phyloP scores from a whole-genome alignment of 164 flowering plant genomes.

The Vitis riparia region DNA sequence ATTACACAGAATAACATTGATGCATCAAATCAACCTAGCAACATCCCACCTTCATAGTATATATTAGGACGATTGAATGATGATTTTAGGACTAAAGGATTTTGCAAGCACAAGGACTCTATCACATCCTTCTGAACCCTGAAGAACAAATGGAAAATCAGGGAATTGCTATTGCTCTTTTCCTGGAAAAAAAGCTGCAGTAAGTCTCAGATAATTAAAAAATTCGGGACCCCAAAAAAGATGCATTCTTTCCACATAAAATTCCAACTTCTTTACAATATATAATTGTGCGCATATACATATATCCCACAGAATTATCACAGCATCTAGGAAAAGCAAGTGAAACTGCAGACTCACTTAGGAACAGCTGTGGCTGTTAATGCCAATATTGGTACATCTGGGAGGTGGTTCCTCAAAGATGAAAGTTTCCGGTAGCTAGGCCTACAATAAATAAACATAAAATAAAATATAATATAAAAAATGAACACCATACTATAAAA shows the following conservation, averaged over 20 bases:
- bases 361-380: conserved; percentile 97
- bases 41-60: conserved; percentile 74
- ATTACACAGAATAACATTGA: background rate
- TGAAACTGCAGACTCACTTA: conserved; percentile 49
- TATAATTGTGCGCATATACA: too few relatives aligned
- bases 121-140: conserved; percentile 92
- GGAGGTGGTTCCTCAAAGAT: conserved; percentile 64
- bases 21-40: conserved; percentile 13
- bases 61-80: conserved; percentile 96
- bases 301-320: too few relatives aligned
- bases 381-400: conserved; percentile 81
- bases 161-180: background rate
- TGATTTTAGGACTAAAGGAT: conserved; percentile 71
- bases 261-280: too few relatives aligned
- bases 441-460: conserved; percentile 35
- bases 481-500: background rate
- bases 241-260: too few relatives aligned
- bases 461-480: background rate
- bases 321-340: too few relatives aligned
- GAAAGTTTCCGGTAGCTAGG: conserved; percentile 93
- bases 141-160: conserved; percentile 25
- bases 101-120: conserved; percentile 55
- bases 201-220: too few relatives aligned
- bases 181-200: too few relatives aligned
- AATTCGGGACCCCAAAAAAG: too few relatives aligned